A percentile compares a stretch with the other conserved stretches of the same genome.
Evolutionary conservation across 1,284 basidiomycete genomes (phyloP).

Genomic region (Ustilago lituana): DNA sequence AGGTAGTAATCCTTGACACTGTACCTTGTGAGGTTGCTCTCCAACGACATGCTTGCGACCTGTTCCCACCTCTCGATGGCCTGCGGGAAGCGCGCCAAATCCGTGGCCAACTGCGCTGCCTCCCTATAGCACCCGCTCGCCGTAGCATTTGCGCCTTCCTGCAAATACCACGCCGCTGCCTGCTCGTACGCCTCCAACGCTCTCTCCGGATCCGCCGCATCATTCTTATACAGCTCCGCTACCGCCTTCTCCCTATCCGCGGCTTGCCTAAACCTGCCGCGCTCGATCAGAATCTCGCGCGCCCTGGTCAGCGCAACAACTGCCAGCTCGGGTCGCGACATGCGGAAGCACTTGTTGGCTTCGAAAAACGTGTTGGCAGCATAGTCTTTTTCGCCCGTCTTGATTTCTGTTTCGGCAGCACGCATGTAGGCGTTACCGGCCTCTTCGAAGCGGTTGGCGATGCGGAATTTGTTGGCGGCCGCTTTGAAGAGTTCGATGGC

Average conservation of each 20-base stretch:
- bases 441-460: constrained; percentile 89
- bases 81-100: constrained; percentile 82
- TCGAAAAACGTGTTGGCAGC: constrained; percentile 66
- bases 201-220: constrained; percentile 76
- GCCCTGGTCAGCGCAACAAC: constrained; percentile 88
- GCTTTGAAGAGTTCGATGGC: constrained; percentile 93
- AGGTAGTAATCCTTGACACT: constrained; percentile 99
- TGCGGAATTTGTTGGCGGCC: constrained; percentile 93
- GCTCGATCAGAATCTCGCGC: constrained; percentile 81
- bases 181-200: constrained; percentile 91
- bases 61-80: constrained; percentile 90
- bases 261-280: constrained; percentile 93
- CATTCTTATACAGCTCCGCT: constrained; percentile 86
- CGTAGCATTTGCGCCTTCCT: constrained; percentile 94
- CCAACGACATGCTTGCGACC: constrained; percentile 86
- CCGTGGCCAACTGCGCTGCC: constrained; percentile 91
- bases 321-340: constrained; percentile 72
- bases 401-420: constrained; percentile 64
- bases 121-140: constrained; percentile 96
- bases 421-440: constrained; percentile 75
- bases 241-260: constrained; percentile 91
- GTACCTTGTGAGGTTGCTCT: constrained; percentile 91
- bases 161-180: constrained; percentile 96
- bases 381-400: constrained; percentile 63
- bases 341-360: constrained; percentile 65